These are phyloP conservation scores for Candolleomyces aberdarensis DNA, from an alignment of 768 basidiomycete species.

Conservation along the genomic window DNA sequence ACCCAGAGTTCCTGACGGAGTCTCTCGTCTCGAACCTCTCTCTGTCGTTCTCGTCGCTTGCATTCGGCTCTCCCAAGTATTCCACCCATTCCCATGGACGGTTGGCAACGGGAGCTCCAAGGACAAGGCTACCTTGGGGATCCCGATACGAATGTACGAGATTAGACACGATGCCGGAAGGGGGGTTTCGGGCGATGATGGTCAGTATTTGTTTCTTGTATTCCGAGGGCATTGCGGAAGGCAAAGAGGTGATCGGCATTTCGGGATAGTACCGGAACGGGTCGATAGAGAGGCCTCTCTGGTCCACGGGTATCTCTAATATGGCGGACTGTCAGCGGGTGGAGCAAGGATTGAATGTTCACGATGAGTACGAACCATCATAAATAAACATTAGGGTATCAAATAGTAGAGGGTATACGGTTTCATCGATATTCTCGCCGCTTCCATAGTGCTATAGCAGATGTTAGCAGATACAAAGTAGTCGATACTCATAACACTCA, in stretches of 20 bases:
- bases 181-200: constrained; percentile 55
- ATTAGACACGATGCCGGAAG: constrained; percentile 48
- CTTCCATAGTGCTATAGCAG: constrained; percentile 49
- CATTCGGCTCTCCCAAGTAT: constrained; percentile 59
- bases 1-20: constrained; percentile 60
- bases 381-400: constrained; percentile 74
- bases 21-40: constrained; percentile 31
- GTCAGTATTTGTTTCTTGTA: constrained; percentile 55
- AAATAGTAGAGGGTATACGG: constrained; percentile 61
- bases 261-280: constrained; percentile 65
- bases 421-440: constrained; percentile 50
- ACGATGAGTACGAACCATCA: constrained; percentile 51
- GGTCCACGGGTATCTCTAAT: constrained; percentile 61
- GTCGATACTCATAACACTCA: constrained; percentile 28
- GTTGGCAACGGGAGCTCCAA: constrained; percentile 57
- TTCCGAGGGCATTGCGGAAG: constrained; percentile 52
- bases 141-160: constrained; percentile 62
- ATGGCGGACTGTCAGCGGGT: background rate
- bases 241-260: constrained; percentile 46
- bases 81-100: constrained; percentile 89
- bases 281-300: constrained; percentile 53
- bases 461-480: background rate
- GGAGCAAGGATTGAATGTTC: background rate
- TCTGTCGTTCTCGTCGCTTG: constrained; percentile 39
- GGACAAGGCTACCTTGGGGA: constrained; percentile 43